Evolutionary conservation across 352 stramenopile genomes (phyloP).

Genomic region (Phytophthora rubi): DNA sequence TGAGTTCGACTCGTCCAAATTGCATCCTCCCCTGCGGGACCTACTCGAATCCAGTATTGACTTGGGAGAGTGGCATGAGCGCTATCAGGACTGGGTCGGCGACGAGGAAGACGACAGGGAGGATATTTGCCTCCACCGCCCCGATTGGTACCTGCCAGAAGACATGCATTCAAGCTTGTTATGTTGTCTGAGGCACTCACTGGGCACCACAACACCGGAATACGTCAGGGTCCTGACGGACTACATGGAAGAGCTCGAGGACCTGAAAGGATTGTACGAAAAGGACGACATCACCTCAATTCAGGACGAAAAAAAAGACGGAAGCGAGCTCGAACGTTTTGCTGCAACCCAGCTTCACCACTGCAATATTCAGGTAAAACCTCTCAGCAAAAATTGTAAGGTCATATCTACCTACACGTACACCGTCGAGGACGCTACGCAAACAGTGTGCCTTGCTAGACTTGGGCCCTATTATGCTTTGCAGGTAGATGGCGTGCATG

Average conservation of each 20-base stretch:
- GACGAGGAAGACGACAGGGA: neutral
- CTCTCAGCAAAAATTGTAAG: neutral
- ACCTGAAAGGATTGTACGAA: neutral
- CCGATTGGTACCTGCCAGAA: neutral
- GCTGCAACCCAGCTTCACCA: neutral
- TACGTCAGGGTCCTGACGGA: neutral
- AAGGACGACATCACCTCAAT: neutral
- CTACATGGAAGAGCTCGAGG: neutral
- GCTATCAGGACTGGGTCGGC: neutral
- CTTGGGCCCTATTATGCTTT: neutral
- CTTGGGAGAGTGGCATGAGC: neutral
- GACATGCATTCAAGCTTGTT: slow-evolving; percentile 6
- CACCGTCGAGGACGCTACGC: neutral
- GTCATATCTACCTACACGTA: neutral
- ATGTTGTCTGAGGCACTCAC: neutral
- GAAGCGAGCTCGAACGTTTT: neutral
- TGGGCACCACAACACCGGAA: neutral
- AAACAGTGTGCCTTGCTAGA: neutral
- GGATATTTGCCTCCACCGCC: neutral
- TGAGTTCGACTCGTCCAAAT: too few species aligned
- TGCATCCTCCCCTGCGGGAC: neutral
- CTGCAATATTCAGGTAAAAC: slow-evolving; percentile 8
- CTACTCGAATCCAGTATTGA: neutral
- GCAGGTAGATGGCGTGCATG: neutral
- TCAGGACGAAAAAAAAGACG: neutral